Evolutionary conservation across 75 land plant species (phyloP).

Genomic region (Cupressus sempervirens): DNA sequence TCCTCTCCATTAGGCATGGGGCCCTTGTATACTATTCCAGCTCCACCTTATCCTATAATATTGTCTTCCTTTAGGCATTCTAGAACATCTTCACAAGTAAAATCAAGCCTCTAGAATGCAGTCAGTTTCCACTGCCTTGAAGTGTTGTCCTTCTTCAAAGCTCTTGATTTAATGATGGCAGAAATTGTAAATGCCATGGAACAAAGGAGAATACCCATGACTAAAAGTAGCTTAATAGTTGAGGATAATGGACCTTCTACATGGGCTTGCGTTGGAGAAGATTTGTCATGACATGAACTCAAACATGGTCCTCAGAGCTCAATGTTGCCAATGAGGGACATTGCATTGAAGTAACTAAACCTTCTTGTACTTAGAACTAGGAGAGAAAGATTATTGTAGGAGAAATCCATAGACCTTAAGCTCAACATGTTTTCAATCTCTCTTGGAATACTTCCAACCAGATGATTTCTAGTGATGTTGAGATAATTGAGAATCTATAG

Average conservation of each 20-base stretch:
- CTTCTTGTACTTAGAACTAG: slow-evolving; percentile 61
- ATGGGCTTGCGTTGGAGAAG: slow-evolving; percentile 20
- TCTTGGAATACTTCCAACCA: slow-evolving; percentile 51
- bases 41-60: slow-evolving; percentile 80
- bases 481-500: slow-evolving; percentile 64
- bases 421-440: slow-evolving; percentile 55
- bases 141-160: slow-evolving; percentile 37
- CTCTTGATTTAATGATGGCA: slow-evolving; percentile 55
- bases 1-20: slow-evolving; percentile 55
- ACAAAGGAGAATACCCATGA: slow-evolving; percentile 54
- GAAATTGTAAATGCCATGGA: slow-evolving; percentile 56
- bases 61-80: slow-evolving; percentile 68
- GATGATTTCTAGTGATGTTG: slow-evolving; percentile 65
- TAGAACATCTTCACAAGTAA: slow-evolving; percentile 59
- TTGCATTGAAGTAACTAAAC: slow-evolving; percentile 69
- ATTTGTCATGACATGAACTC: slow-evolving; percentile 35
- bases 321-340: slow-evolving; percentile 77
- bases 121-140: slow-evolving; percentile 70
- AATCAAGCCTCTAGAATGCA: slow-evolving; percentile 76
- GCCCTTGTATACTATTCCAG: slow-evolving; percentile 85
- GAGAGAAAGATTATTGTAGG: slow-evolving; percentile 80
- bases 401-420: slow-evolving; percentile 78
- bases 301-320: slow-evolving; percentile 67
- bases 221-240: slow-evolving; percentile 52
- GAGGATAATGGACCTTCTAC: slow-evolving; percentile 32